phyloP scores from a whole-genome alignment of 2,329 filamentous ascomycete species.

The Lecanosticta acicola region DNA sequence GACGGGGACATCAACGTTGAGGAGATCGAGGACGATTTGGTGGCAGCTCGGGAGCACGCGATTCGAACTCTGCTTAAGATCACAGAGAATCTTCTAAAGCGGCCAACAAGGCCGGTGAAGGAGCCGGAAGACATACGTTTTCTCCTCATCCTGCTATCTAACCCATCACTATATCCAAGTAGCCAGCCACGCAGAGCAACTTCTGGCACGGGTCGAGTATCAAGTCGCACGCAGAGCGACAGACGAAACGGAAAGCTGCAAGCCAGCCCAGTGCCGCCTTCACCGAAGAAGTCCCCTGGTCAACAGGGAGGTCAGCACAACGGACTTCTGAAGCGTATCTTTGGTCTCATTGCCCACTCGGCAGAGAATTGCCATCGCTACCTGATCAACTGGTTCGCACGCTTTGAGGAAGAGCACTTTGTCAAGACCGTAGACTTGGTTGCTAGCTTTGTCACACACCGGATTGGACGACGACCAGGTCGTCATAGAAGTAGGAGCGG shows the following conservation, averaged over 20 bases:
- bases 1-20: slow-evolving; percentile 43
- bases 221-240: slow-evolving; percentile 1
- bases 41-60: slow-evolving; percentile 62
- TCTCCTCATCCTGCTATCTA: slow-evolving; percentile 69
- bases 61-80: slow-evolving; percentile 69
- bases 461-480: slow-evolving; percentile 65
- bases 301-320: slow-evolving; percentile 63
- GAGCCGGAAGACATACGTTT: slow-evolving; percentile 69
- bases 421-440: slow-evolving; percentile 69
- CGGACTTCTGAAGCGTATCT: slow-evolving; percentile 75
- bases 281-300: slow-evolving; percentile 26
- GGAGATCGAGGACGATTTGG: slow-evolving; percentile 48
- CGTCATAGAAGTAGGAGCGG: slow-evolving; percentile 57
- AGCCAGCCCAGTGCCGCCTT: slow-evolving; percentile 16
- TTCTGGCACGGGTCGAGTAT: neutral
- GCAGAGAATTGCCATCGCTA: slow-evolving; percentile 70
- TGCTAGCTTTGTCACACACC: slow-evolving; percentile 73
- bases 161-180: slow-evolving; percentile 64
- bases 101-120: slow-evolving; percentile 64
- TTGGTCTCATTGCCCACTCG: slow-evolving; percentile 73
- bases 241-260: slow-evolving; percentile 17
- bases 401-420: slow-evolving; percentile 63
- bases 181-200: slow-evolving; percentile 11
- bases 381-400: slow-evolving; percentile 71
- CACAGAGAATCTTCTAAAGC: slow-evolving; percentile 71